Base-by-base conservation (phyloP, 306 rosid genomes). In the Prunus campanulata region DNA sequence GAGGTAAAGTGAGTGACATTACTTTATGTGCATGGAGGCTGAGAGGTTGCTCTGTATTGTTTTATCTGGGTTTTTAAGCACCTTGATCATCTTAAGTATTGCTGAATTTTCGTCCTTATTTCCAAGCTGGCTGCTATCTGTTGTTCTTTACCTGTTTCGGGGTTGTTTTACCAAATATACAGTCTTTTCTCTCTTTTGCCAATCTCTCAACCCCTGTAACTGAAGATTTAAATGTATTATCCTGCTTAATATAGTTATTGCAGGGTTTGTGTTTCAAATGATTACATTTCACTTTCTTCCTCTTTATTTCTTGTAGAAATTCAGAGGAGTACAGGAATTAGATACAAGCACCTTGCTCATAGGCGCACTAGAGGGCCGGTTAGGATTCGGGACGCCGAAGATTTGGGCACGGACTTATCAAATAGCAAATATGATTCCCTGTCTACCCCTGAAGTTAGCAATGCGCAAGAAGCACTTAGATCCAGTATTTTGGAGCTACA, bases 401-500 rank as follows among this genome's bases (percentile, higher is more conserved):
- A 88, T 71, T 71, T 72, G 72, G 86, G 7, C 49, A 52, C 65
- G 7, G 73, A 30, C 6, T 25, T 47, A 32, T 52, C 74, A 1
- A 19, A 18, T 16, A 50, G 71, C 62, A 85, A 68, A 67, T 22
- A 39, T 78, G 73, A 83, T 46, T 61, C 67, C 10, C 18, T 81
- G 59, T 65, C 80, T 66, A 82, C 84, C 76, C 22, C 83, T 76
- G 90, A 88, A 59, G 89, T 84, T 55, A 74, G 59, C 18, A 81
- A 72, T 77, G 84, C 80, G n/a, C 89, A 52, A 66, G 87, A 92
- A 78, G 89, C 96, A 69, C 90, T 95, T 42, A 85, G 50, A 80
- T 83, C 80, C 48, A 92, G 99, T 84, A 72, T 82, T 71, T 66
- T 66, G 71, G 96, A 90, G 81, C 64, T 92, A 71, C 79, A 67